phyloP scores from a whole-genome alignment of 805 yeast species.

The Candida verbasci region DNA sequence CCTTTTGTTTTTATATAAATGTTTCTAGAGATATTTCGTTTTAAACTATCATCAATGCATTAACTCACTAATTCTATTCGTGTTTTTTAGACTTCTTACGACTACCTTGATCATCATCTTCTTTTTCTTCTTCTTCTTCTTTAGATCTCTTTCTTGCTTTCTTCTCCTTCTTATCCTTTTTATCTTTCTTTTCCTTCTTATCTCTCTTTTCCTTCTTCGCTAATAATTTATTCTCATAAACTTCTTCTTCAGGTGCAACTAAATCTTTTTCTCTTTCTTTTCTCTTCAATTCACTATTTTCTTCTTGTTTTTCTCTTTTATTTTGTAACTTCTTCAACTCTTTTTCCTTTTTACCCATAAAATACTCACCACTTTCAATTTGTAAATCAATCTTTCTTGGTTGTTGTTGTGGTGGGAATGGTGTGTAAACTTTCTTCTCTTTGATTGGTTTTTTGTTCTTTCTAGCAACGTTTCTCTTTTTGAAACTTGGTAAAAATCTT shows the following conservation, averaged over 20 bases:
- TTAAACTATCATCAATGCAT: no score
- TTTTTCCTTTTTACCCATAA: slow-evolving; percentile 83
- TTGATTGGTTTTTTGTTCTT: slow-evolving; percentile 46
- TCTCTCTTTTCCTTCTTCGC: slow-evolving; percentile 22
- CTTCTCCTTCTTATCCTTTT: slow-evolving; percentile 24
- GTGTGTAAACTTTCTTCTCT: slow-evolving; percentile 83
- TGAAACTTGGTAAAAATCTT: slow-evolving; percentile 92
- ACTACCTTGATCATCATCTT: not conserved
- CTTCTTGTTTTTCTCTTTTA: slow-evolving; percentile 75
- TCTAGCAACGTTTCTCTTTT: slow-evolving; percentile 93
- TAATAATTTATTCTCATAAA: slow-evolving; percentile 40
- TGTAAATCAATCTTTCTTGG: slow-evolving; percentile 97
- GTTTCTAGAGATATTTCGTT: no score
- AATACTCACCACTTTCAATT: slow-evolving; percentile 97
- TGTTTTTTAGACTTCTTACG: slow-evolving; percentile 17
- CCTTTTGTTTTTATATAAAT: no score
- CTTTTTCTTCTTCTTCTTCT: slow-evolving; percentile 4
- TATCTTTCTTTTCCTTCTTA: slow-evolving; percentile 22
- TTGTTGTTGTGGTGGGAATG: slow-evolving; percentile 97
- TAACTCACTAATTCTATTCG: not conserved
- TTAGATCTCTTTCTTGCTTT: slow-evolving; percentile 18
- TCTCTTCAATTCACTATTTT: slow-evolving; percentile 59
- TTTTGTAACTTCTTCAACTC: slow-evolving; percentile 65
- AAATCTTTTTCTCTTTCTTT: slow-evolving; percentile 73
- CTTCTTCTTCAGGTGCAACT: slow-evolving; percentile 79